Evolutionary conservation across 139 green algal species (phyloP), one percentile per base, ranked within the genome.

Genomic region (Coccomyxa sp.): DNA sequence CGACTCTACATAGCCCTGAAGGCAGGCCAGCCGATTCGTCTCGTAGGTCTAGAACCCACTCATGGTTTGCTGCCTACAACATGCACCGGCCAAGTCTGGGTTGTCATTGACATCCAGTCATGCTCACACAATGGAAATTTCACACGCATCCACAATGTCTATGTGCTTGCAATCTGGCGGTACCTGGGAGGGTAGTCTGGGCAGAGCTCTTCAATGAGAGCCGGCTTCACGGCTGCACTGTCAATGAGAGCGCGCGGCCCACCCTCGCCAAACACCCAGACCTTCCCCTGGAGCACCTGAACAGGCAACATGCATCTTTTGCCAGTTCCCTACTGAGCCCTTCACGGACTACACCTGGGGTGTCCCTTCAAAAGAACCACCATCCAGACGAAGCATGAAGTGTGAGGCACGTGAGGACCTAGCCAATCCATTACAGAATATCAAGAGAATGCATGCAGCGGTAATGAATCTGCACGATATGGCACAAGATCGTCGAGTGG

Each of bases 231-330:
- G 32, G 79, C 58, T 17, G 79, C 58, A n/a, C 79, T 79, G 12
- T 87, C 79, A 38, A 87, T 82, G 31, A 82, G 68, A 25, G 83
- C 68, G 27, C 68, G 25, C 27, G 79, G 83, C 3, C 79, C 79
- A 13, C 38, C 58, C 9, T 81, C 78, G 16, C 32, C 60, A 81
- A 77, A 88, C 16, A 88, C 77, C 79, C 82, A 88, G n/a, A 88
- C 14, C 71, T 85, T 58, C 27, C 66, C 76, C 28, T 82, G 67
- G 9, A 18, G 30, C 30, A 81, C 79, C 83, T 87, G 83, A 13
- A 71, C 63, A 71, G 7, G 63, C 63, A 25, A 71, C 4, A 71
- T 28, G 63, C 63, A 15, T 71, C 1, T 71, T 25, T 28, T 71
- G 63, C 60, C 60, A 14, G 15, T 68, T 14, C 60, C 7, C 18